Conservation (phyloP, 208 protist genomes). For the Acanthamoeba royreba region DNA sequence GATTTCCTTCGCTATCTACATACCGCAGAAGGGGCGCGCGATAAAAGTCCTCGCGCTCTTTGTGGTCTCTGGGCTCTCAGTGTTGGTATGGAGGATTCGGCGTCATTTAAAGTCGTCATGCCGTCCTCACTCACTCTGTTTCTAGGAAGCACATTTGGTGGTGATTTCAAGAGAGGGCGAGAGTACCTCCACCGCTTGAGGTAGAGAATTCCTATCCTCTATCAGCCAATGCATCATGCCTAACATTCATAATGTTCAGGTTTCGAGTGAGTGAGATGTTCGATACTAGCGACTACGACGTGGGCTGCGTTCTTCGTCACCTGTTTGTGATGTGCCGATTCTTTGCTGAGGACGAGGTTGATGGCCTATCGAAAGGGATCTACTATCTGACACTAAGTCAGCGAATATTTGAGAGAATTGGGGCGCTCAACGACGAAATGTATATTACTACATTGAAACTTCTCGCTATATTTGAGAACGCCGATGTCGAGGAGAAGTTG, state of each 20-base stretch:
- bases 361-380: not conserved
- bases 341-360: not conserved
- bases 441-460: not conserved
- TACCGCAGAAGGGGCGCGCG: not conserved
- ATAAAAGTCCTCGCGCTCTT: not conserved
- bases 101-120: not conserved
- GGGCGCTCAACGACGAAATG: not conserved
- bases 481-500: not conserved
- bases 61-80: not conserved
- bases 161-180: not conserved
- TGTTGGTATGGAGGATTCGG: not conserved
- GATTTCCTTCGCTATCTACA: not conserved
- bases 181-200: not conserved
- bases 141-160: not conserved
- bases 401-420: not conserved
- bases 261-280: not conserved
- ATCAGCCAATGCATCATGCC: not conserved
- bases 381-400: not conserved
- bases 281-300: not conserved
- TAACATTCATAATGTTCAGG: not conserved
- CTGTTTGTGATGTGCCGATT: not conserved
- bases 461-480: not conserved
- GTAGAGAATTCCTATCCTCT: not conserved
- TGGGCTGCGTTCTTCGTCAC: not conserved
- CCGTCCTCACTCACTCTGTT: not conserved